Evolutionary conservation across 768 basidiomycete species (phyloP).

Genomic region (Suillus discolor): DNA sequence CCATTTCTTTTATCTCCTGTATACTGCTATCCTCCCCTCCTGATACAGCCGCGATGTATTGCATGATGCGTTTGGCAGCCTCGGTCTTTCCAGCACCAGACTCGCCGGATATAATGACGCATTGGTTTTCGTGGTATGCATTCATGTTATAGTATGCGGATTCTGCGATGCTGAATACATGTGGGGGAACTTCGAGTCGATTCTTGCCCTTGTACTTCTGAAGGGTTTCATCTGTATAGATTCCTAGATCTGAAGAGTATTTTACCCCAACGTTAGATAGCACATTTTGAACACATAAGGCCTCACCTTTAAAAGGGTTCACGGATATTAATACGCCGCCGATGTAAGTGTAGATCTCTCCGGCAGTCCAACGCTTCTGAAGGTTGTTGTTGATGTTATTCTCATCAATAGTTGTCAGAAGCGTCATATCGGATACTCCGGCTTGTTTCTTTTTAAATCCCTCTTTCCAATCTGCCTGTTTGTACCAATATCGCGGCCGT

Average conservation of each 20-base stretch:
- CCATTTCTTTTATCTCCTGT: slow-evolving; percentile 99
- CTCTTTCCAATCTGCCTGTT: slow-evolving; percentile 98
- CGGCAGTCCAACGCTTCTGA: slow-evolving; percentile 93
- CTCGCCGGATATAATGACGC: slow-evolving; percentile 99
- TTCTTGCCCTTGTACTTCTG: slow-evolving; percentile 94
- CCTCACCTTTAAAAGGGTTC: slow-evolving; percentile 89
- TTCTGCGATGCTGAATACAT: slow-evolving; percentile 98
- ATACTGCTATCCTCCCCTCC: slow-evolving; percentile 88
- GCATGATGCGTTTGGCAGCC: slow-evolving; percentile 99
- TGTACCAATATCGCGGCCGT: slow-evolving; percentile 14
- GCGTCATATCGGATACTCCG: slow-evolving; percentile 98
- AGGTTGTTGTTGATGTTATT: slow-evolving; percentile 98
- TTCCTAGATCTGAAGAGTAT: slow-evolving; percentile 77
- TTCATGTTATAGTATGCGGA: slow-evolving; percentile 99
- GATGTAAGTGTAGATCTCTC: slow-evolving; percentile 99
- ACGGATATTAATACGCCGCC: slow-evolving; percentile 99
- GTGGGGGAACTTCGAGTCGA: slow-evolving; percentile 95
- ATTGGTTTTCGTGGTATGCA: slow-evolving; percentile 98
- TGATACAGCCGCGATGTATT: slow-evolving; percentile 97
- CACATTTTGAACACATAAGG: slow-evolving; percentile 8
- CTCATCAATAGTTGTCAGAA: slow-evolving; percentile 95
- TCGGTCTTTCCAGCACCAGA: slow-evolving; percentile 99
- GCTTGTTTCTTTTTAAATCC: slow-evolving; percentile 99
- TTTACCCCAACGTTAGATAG: slow-evolving; percentile 13
- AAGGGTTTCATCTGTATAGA: slow-evolving; percentile 91